Evolutionary conservation across 1,139 yeast genomes (phyloP).

Genomic region (Nakaseomyces kungkrabaensis): DNA sequence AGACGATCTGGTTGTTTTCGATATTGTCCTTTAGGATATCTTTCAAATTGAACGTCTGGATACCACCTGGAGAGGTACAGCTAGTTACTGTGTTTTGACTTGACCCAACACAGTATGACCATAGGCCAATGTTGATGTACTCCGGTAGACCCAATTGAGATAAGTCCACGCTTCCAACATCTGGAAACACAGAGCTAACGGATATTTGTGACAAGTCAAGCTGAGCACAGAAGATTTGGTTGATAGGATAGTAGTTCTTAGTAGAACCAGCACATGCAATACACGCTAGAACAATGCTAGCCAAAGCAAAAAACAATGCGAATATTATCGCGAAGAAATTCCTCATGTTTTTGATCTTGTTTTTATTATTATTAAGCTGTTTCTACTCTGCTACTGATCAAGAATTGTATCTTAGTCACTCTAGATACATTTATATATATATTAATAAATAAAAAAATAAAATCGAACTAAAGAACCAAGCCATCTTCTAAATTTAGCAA

Average conservation of each 20-base stretch:
- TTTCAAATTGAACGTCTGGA: conserved; percentile 21
- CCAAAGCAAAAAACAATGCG: conserved; percentile 18
- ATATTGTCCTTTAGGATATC: conserved; percentile 18
- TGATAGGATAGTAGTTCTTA: conserved; percentile 21
- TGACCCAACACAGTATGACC: conserved; percentile 25
- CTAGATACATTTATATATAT: background rate
- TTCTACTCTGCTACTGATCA: background rate
- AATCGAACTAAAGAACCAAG: background rate
- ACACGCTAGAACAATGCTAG: conserved; percentile 21
- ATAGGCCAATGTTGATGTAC: conserved; percentile 24
- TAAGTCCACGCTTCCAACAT: conserved; percentile 5
- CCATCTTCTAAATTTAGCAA: too few relatives aligned
- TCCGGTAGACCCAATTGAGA: conserved; percentile 16
- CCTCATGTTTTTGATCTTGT: conserved; percentile 11
- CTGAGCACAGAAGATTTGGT: conserved; percentile 24
- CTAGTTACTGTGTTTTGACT: conserved; percentile 11
- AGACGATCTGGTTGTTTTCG: conserved; percentile 14
- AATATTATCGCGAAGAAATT: conserved; percentile 14
- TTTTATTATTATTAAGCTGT: background rate
- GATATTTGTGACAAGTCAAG: conserved; percentile 16
- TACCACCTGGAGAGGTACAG: conserved; percentile 26
- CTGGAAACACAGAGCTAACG: conserved; percentile 12
- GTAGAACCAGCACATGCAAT: conserved; percentile 28
- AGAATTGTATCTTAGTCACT: background rate
- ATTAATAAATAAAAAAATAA: background rate